These are phyloP conservation scores for Ascoidea rubescens DNA, from an alignment of 805 yeast species.

Conservation along the genomic window DNA sequence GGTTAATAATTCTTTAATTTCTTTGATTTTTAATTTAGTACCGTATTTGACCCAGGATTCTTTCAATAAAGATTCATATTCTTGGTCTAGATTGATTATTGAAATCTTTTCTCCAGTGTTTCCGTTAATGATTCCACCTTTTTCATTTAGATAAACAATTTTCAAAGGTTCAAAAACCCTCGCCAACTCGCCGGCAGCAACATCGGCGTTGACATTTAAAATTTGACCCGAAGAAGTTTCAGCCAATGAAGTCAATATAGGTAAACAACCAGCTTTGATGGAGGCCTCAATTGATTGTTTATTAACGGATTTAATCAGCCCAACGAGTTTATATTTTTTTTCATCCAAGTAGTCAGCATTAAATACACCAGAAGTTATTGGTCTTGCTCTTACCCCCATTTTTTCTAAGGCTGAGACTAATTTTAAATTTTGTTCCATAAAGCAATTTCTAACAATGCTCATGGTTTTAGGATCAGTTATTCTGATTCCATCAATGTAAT, in stretches of 20 bases:
- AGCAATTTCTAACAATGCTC: conserved; percentile 92
- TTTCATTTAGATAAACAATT: conserved; percentile 91
- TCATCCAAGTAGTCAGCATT: conserved; percentile 84
- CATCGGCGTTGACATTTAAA: conserved; percentile 95
- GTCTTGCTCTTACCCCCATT: conserved; percentile 96
- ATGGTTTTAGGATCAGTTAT: conserved; percentile 90
- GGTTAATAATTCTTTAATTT: conserved; percentile 86
- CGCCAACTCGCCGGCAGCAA: conserved; percentile 97
- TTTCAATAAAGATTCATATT: conserved; percentile 78
- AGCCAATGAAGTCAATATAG: conserved; percentile 90
- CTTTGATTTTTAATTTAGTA: conserved; percentile 91
- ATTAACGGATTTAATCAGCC: conserved; percentile 75
- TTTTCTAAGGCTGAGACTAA: conserved; percentile 91
- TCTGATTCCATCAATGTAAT: conserved; percentile 91
- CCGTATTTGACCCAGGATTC: conserved; percentile 99
- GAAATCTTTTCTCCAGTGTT: conserved; percentile 82
- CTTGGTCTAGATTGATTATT: conserved; percentile 89
- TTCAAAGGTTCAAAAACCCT: conserved; percentile 94
- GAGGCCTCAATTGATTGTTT: conserved; percentile 88
- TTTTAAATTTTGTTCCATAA: conserved; percentile 88
- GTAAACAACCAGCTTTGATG: conserved; percentile 91
- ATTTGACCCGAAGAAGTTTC: conserved; percentile 96
- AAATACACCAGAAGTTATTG: conserved; percentile 96
- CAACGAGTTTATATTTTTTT: conserved; percentile 85
- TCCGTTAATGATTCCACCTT: conserved; percentile 94